phyloP scores from a whole-genome alignment of 768 basidiomycete genomes.

The Phlegmacium glaucopus region DNA sequence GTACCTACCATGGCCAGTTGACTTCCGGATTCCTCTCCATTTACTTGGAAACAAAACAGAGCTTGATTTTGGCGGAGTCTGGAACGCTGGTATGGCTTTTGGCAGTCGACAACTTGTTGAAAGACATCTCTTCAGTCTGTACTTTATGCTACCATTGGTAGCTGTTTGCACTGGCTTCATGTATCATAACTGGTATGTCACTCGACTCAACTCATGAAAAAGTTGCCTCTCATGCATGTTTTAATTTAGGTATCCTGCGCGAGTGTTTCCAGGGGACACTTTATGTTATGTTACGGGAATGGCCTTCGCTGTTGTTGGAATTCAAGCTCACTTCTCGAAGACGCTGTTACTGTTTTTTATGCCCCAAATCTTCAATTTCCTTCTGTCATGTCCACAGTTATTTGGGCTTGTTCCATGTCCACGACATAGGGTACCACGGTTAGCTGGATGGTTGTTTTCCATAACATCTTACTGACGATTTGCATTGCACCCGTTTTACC shows the following conservation, averaged over 20 bases:
- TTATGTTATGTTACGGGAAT: slow-evolving; percentile 97
- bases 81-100: slow-evolving; percentile 81
- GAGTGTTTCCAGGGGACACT: slow-evolving; percentile 94
- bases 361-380: slow-evolving; percentile 97
- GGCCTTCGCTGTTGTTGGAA: slow-evolving; percentile 97
- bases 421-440: slow-evolving; percentile 91
- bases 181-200: slow-evolving; percentile 90
- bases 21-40: slow-evolving; percentile 68
- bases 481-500: slow-evolving; percentile 4
- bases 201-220: neutral
- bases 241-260: slow-evolving; percentile 83
- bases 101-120: slow-evolving; percentile 87
- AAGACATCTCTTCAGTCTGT: slow-evolving; percentile 91
- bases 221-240: neutral
- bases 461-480: slow-evolving; percentile 2
- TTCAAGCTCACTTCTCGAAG: slow-evolving; percentile 97
- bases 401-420: slow-evolving; percentile 95
- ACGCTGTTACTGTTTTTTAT: slow-evolving; percentile 95
- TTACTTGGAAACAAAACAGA: slow-evolving; percentile 64
- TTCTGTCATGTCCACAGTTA: slow-evolving; percentile 91
- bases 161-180: slow-evolving; percentile 88
- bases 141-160: slow-evolving; percentile 94
- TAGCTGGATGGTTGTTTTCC: slow-evolving; percentile 17
- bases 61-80: slow-evolving; percentile 73
- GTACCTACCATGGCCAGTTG: slow-evolving; percentile 87